phyloP scores from a whole-genome alignment of 345 rosid species.

The Raphanus sativus region DNA sequence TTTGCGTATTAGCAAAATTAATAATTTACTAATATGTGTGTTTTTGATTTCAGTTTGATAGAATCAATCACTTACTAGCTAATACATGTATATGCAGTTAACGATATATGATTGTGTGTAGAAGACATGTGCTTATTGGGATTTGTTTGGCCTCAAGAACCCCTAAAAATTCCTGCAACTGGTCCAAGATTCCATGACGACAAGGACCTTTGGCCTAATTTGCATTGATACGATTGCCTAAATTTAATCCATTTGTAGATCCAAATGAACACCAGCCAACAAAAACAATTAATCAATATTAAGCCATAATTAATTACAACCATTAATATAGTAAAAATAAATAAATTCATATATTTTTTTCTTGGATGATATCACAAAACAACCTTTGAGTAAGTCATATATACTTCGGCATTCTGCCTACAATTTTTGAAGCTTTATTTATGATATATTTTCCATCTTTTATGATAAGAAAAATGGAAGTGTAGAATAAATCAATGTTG shows the following conservation, averaged over 20 bases:
- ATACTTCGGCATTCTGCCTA: constrained; percentile 1
- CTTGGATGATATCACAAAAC: constrained; percentile 12
- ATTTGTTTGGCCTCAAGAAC: constrained; percentile 40
- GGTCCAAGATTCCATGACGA: constrained; percentile 43
- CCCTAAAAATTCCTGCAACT: constrained; percentile 38
- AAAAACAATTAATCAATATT: background rate
- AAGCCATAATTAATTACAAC: background rate
- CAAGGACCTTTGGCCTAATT: constrained; percentile 36
- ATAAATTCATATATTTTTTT: background rate
- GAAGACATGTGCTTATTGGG: constrained; percentile 40
- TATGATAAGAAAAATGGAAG: background rate
- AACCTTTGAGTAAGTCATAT: background rate
- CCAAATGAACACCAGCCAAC: constrained; percentile 37
- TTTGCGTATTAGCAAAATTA: background rate
- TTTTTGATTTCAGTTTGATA: background rate
- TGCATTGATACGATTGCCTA: constrained; percentile 35
- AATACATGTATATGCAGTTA: constrained; percentile 12
- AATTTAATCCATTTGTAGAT: constrained; percentile 36
- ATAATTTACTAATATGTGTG: background rate
- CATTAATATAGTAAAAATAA: constrained; percentile 7
- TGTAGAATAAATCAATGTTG: constrained; percentile 10
- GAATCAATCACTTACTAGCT: background rate
- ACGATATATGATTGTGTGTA: constrained; percentile 22
- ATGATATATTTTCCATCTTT: background rate
- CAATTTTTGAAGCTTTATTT: background rate